Evolutionary conservation across 495 filamentous ascomycete genomes (phyloP), one percentile per base, ranked within the genome.

Genomic region (Talaromyces trachyspermus): DNA sequence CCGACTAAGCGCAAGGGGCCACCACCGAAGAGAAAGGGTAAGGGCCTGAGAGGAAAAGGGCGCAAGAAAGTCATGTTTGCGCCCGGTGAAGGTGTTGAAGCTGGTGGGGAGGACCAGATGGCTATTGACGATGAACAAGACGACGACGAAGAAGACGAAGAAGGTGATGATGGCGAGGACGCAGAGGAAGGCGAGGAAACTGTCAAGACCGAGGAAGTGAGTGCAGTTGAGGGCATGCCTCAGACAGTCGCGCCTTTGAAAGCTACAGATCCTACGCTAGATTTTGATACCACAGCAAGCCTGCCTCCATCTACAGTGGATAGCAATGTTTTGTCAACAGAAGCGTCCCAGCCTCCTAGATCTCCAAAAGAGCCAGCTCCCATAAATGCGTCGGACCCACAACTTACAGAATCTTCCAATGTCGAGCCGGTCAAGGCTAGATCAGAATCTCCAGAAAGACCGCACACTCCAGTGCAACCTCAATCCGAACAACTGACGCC

Each of bases 1-100:
- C 65, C 72, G 4, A 68, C 70, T 2, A 77, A 75, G 42, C 67
- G 80, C 57, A 79, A 82, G 45, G 81, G 85, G 0, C 86, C 88
- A 14, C 85, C 86, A 6, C 82, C 84, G 0, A 89, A 84, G 61
- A 75, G 84, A 54, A 90, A 89, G 68, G 68, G 75, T 1, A 88
- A 82, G 62, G 81, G 81, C 0, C 69, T 77, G 19, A 81, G 81
- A 3, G 78, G 81, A 38, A 83, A 83, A 9, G 70, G 83, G 25
- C 85, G 79, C 65, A 83, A 83, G 73, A 84, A 80, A 64, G 59
- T 79, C 55, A 62, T 70, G 72, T 64, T 77, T 64, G 69, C 64
- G 12, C 57, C 68, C 42, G 70, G 69, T 26, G 67, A 68, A 40
- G 59, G 73, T 25, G 55, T 54, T 0, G 70, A 74, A 49, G 65